These are phyloP conservation scores for Chrysanthemum seticuspe DNA, from an alignment of 129 eudicot genomes.

Conservation along the genomic window DNA sequence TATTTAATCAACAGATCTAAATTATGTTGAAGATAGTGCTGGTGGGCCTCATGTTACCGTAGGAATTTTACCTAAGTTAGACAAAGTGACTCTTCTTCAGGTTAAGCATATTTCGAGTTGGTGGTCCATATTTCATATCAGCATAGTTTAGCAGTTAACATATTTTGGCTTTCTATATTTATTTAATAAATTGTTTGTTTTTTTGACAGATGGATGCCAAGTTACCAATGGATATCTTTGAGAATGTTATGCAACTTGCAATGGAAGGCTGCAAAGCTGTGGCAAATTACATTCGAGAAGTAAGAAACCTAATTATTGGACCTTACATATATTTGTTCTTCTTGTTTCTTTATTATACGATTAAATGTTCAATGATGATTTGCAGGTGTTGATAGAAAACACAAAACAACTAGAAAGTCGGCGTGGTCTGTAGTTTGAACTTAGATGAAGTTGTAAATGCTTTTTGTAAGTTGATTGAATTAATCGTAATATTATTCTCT, in stretches of 20 bases:
- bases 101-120: constrained; percentile 29
- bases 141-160: not conserved
- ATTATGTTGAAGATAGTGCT: too few species aligned
- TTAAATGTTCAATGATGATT: constrained; percentile 13
- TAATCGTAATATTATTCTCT: not conserved
- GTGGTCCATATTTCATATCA: not conserved
- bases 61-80: too few species aligned
- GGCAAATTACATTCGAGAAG: constrained; percentile 83
- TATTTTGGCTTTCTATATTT: not conserved
- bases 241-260: constrained; percentile 87
- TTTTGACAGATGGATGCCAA: constrained; percentile 81
- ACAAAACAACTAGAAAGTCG: constrained; percentile 71
- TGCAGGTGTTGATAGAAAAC: constrained; percentile 77
- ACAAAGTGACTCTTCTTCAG: too few species aligned
- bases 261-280: constrained; percentile 97
- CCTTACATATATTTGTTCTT: not conserved
- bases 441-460: not conserved
- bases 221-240: constrained; percentile 76
- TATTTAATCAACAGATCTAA: too few species aligned
- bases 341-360: not conserved
- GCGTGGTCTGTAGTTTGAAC: not conserved
- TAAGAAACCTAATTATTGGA: constrained; percentile 40
- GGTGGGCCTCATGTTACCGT: too few species aligned
- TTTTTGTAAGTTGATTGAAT: constrained; percentile 12
- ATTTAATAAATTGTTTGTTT: not conserved